Percentiles rank a stretch among this genome's conserved stretches.
Evolutionary conservation across 352 stramenopile species (phyloP).

Genomic region (Phytophthora megakarya): DNA sequence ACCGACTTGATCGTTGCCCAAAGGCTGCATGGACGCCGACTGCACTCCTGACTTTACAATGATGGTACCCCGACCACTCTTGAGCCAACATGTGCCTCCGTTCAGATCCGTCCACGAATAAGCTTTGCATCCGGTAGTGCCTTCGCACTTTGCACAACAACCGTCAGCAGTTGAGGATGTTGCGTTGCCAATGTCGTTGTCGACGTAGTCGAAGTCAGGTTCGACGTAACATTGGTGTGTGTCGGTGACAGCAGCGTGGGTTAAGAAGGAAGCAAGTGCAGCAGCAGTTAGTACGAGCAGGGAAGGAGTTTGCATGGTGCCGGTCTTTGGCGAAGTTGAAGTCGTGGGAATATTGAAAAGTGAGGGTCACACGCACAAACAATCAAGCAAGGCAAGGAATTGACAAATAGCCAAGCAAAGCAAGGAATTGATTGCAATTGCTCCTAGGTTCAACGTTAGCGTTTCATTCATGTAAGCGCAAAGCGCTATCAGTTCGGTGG

Average conservation of each 20-base stretch:
- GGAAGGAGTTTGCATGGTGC: conserved; percentile 3
- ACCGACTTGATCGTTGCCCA: neutral
- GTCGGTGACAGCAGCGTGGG: conserved; percentile 23
- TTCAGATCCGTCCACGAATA: conserved; percentile 53
- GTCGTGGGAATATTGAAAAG: conserved; percentile 1
- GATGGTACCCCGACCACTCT: conserved; percentile 40
- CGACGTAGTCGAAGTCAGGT: conserved; percentile 36
- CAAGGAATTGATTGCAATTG: conserved; percentile 5
- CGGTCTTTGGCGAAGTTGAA: neutral
- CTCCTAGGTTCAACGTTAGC: conserved; percentile 1
- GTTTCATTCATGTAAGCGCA: neutral
- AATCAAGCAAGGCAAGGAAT: too few species aligned
- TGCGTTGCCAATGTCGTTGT: conserved; percentile 30
- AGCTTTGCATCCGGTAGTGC: conserved; percentile 28
- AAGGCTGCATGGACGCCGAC: conserved; percentile 20
- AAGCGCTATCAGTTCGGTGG: too few species aligned
- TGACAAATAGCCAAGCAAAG: neutral
- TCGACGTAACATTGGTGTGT: conserved; percentile 29
- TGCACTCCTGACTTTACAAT: conserved; percentile 16
- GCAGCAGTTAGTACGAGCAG: conserved; percentile 3
- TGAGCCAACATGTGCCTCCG: conserved; percentile 65
- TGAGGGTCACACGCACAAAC: too few species aligned
- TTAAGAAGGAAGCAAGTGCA: neutral
- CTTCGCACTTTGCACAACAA: conserved; percentile 30
- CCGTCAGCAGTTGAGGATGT: conserved; percentile 15